A percentile compares a stretch with the other conserved stretches of the same genome.
These are phyloP conservation scores for Nemania serpens DNA, from an alignment of 2,329 filamentous ascomycete genomes.

Conservation along the genomic window DNA sequence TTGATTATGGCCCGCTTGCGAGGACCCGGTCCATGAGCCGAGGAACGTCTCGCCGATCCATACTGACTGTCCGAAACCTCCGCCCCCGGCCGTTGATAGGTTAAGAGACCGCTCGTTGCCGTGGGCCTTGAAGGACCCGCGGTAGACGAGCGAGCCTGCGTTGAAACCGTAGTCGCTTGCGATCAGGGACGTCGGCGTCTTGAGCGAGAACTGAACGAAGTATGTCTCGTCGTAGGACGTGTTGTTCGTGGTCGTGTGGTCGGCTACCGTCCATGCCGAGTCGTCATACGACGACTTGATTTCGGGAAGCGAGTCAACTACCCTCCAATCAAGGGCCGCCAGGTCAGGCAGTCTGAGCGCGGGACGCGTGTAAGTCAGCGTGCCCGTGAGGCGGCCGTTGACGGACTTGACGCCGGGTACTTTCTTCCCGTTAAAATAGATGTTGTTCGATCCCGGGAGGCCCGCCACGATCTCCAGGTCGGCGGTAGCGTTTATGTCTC, in stretches of 20 bases:
- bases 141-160: constrained; percentile 69
- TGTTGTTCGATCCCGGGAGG: constrained; percentile 49
- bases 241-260: constrained; percentile 60
- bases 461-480: constrained; percentile 71
- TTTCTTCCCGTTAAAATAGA: constrained; percentile 63
- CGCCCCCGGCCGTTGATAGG: constrained; percentile 67
- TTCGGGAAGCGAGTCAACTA: constrained; percentile 73
- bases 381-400: constrained; percentile 44
- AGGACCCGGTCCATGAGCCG: constrained; percentile 64
- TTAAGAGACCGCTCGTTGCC: constrained; percentile 63
- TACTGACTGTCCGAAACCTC: constrained; percentile 67
- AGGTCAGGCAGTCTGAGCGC: constrained; percentile 60
- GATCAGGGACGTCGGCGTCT: constrained; percentile 71
- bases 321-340: constrained; percentile 66
- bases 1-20: constrained; percentile 49
- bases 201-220: constrained; percentile 42
- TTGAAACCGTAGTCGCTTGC: constrained; percentile 76
- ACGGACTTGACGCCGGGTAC: constrained; percentile 37
- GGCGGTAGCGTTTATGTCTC: constrained; percentile 74
- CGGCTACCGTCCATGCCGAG: constrained; percentile 65
- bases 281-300: constrained; percentile 69
- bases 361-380: constrained; percentile 21
- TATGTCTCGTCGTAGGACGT: constrained; percentile 40
- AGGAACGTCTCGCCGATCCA: constrained; percentile 69
- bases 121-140: constrained; percentile 69